Evolutionary conservation across 192 early-diverging fungal species (phyloP).

Genomic region (Coemansia reversa): DNA sequence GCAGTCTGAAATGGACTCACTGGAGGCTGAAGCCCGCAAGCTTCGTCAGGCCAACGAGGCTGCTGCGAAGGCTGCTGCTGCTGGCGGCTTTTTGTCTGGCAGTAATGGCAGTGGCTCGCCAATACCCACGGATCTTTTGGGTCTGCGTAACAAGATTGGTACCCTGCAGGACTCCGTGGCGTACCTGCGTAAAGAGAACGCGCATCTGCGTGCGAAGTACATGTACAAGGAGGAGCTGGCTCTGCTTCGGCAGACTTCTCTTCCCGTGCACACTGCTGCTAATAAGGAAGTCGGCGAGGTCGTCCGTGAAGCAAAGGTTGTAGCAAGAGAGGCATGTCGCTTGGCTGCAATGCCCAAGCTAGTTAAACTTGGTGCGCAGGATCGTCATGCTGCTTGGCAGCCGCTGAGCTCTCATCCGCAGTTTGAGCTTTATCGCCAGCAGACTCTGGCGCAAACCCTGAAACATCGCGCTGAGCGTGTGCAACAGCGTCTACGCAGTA

Average conservation of each 20-base stretch:
- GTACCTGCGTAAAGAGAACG: constrained; percentile 80
- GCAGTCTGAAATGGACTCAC: constrained; percentile 65
- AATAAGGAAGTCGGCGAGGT: constrained; percentile 10
- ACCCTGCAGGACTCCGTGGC: constrained; percentile 69
- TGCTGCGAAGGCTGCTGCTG: constrained; percentile 25
- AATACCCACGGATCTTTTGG: constrained; percentile 58
- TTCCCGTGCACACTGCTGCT: neutral
- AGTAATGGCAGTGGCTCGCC: constrained; percentile 16
- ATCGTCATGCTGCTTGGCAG: constrained; percentile 23
- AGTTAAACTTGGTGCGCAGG: constrained; percentile 16
- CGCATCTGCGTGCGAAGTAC: constrained; percentile 66
- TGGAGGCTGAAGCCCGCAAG: constrained; percentile 67
- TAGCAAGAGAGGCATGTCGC: constrained; percentile 35
- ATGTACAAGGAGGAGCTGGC: constrained; percentile 13
- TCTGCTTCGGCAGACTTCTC: constrained; percentile 14
- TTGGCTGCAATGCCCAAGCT: constrained; percentile 44
- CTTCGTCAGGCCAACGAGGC: constrained; percentile 50
- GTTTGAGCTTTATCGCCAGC: constrained; percentile 50
- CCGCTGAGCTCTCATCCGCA: constrained; percentile 36
- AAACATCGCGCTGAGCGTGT: constrained; percentile 39
- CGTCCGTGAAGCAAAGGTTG: constrained; percentile 24
- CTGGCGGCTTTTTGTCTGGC: constrained; percentile 18
- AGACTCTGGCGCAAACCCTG: constrained; percentile 47
- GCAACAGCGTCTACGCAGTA: constrained; percentile 33
- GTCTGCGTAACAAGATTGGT: constrained; percentile 40